Conservation (phyloP, 2,329 filamentous ascomycete genomes). For the Onygenales sp. region DNA sequence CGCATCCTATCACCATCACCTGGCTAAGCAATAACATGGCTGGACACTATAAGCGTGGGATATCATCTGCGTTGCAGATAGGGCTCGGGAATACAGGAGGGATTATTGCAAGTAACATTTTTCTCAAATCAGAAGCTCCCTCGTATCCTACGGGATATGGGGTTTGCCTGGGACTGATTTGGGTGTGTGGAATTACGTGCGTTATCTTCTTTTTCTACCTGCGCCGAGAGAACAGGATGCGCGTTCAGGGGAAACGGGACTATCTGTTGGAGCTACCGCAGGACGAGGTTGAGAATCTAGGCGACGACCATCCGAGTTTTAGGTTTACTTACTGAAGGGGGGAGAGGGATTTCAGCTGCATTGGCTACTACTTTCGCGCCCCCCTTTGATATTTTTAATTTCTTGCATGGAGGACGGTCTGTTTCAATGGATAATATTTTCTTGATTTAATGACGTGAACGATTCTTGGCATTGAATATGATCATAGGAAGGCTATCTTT, state of each 20-base stretch:
- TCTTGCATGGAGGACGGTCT: background rate
- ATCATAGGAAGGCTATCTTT: no score
- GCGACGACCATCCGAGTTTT: slow-evolving; percentile 31
- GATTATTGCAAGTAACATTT: slow-evolving; percentile 26
- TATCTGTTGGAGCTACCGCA: slow-evolving; percentile 22
- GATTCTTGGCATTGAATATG: no score
- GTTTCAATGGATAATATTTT: background rate
- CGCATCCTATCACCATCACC: slow-evolving; percentile 45
- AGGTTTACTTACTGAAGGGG: slow-evolving; percentile 23
- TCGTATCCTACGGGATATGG: slow-evolving; percentile 34
- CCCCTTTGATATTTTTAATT: no score
- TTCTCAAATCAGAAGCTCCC: slow-evolving; percentile 20
- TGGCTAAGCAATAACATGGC: slow-evolving; percentile 51
- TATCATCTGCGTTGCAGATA: slow-evolving; percentile 45
- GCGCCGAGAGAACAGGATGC: slow-evolving; percentile 27
- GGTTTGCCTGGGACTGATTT: slow-evolving; percentile 23
- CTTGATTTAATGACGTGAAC: background rate
- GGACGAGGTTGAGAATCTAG: slow-evolving; percentile 29
- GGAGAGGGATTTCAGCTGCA: background rate
- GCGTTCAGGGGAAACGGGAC: slow-evolving; percentile 26
- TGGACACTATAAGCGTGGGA: slow-evolving; percentile 48
- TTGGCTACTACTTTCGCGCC: background rate
- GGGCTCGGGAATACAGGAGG: slow-evolving; percentile 26
- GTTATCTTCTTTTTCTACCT: slow-evolving; percentile 23
- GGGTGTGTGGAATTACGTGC: slow-evolving; percentile 24